A percentile compares a stretch with the other conserved stretches of the same genome.
phyloP scores from a whole-genome alignment of 225 moss, liverwort and hornwort genomes.

The Polytrichum commune region DNA sequence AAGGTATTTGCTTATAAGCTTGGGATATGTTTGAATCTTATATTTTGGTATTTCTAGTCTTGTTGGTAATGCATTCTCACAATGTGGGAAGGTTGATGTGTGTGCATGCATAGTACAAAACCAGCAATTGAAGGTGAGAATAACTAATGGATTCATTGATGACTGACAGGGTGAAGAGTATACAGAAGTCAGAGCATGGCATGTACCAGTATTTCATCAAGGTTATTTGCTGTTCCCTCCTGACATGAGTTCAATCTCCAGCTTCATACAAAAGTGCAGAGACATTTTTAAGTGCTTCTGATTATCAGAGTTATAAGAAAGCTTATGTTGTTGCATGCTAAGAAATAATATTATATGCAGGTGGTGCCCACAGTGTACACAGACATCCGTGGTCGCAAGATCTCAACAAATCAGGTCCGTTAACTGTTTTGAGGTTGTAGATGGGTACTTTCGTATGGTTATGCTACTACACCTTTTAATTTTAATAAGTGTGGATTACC shows the following conservation, averaged over 20 bases:
- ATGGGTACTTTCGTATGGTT: neutral
- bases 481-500: too few relatives aligned
- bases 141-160: neutral
- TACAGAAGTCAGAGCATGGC: conserved; percentile 70
- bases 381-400: conserved; percentile 75
- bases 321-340: too few relatives aligned
- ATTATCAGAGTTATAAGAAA: too few relatives aligned
- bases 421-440: neutral
- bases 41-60: too few relatives aligned
- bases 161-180: conserved; percentile 61
- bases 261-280: too few relatives aligned
- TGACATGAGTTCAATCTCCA: too few relatives aligned
- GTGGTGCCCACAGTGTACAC: conserved; percentile 94
- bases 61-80: too few relatives aligned
- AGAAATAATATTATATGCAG: conserved; percentile 24
- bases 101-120: neutral
- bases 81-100: too few relatives aligned
- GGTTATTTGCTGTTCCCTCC: conserved; percentile 27
- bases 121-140: neutral
- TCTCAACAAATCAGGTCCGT: conserved; percentile 87
- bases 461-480: too few relatives aligned
- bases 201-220: conserved; percentile 99
- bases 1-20: too few relatives aligned
- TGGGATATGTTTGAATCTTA: too few relatives aligned
- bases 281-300: too few relatives aligned